Conservation (phyloP, 805 yeast genomes). For the Sporopachydermia quercuum region DNA sequence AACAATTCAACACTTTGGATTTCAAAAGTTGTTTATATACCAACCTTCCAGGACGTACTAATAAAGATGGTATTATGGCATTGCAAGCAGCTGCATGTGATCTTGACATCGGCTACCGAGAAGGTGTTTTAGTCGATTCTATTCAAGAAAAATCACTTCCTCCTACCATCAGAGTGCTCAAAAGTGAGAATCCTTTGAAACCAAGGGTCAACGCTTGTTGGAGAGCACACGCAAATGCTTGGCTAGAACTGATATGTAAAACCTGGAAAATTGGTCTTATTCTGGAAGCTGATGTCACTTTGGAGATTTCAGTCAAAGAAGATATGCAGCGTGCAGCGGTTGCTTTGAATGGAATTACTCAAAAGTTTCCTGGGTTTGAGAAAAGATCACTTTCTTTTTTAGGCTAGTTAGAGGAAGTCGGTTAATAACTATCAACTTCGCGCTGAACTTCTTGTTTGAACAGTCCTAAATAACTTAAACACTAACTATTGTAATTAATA, state of each 20-base stretch:
- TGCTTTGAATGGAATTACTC: slow-evolving; percentile 4
- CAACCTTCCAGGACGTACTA: slow-evolving; percentile 5
- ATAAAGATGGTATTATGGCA: slow-evolving; percentile 6
- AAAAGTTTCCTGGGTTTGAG: slow-evolving; percentile 1
- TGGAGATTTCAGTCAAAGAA: slow-evolving; percentile 7
- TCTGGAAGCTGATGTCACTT: slow-evolving; percentile 8
- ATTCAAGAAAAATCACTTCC: too few species aligned
- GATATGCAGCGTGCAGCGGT: slow-evolving; percentile 3
- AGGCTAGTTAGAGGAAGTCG: too few species aligned
- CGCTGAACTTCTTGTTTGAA: too few species aligned
- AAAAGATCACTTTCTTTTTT: too few species aligned
- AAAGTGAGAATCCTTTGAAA: slow-evolving; percentile 3
- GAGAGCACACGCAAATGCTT: slow-evolving; percentile 7
- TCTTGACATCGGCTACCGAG: background rate
- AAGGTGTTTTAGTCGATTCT: too few species aligned
- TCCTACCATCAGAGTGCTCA: too few species aligned
- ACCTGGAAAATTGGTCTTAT: slow-evolving; percentile 6
- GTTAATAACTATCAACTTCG: too few species aligned
- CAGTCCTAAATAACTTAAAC: too few species aligned
- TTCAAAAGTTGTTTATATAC: slow-evolving; percentile 5
- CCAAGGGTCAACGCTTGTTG: slow-evolving; percentile 5
- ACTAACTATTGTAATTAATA: too few species aligned
- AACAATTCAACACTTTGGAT: too few species aligned
- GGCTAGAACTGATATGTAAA: slow-evolving; percentile 6
- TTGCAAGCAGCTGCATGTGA: slow-evolving; percentile 4